Conservation (phyloP, 129 eudicot species). For the Pulicaria dysenterica region DNA sequence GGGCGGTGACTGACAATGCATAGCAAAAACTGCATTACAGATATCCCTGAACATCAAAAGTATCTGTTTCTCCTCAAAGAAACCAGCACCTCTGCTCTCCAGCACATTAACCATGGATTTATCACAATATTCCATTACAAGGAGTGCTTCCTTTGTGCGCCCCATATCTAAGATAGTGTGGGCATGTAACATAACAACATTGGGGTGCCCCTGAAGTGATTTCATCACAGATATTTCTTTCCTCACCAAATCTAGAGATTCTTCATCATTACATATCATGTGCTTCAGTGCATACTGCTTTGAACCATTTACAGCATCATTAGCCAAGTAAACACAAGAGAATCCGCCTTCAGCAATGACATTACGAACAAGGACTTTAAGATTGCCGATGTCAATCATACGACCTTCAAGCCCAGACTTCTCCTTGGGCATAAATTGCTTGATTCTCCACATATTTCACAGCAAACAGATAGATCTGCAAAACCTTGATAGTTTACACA, state of each 20-base stretch:
- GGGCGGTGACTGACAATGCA: conserved; percentile 95
- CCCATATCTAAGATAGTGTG: conserved; percentile 87
- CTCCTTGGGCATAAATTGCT: conserved; percentile 80
- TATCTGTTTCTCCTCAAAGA: conserved; percentile 87
- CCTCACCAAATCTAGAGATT: conserved; percentile 75
- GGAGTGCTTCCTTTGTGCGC: conserved; percentile 82
- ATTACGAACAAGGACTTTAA: conserved; percentile 83
- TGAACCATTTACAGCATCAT: conserved; percentile 81
- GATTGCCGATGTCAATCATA: conserved; percentile 71
- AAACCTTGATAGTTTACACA: neutral
- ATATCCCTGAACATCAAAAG: conserved; percentile 79
- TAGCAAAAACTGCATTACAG: conserved; percentile 98
- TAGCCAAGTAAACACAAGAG: conserved; percentile 91
- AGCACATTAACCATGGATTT: conserved; percentile 87
- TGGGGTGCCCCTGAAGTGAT: conserved; percentile 94
- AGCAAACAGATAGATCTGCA: conserved; percentile 30
- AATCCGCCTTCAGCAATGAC: conserved; percentile 96
- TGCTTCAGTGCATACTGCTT: conserved; percentile 96
- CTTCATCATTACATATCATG: conserved; percentile 92
- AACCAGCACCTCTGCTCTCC: conserved; percentile 94
- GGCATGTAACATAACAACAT: conserved; percentile 68
- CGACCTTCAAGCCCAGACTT: conserved; percentile 96
- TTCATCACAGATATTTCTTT: conserved; percentile 93
- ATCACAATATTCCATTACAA: conserved; percentile 94
- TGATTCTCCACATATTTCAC: conserved; percentile 85